Conservation (phyloP, 2,329 filamentous ascomycete genomes). For the Chalara sp. region DNA sequence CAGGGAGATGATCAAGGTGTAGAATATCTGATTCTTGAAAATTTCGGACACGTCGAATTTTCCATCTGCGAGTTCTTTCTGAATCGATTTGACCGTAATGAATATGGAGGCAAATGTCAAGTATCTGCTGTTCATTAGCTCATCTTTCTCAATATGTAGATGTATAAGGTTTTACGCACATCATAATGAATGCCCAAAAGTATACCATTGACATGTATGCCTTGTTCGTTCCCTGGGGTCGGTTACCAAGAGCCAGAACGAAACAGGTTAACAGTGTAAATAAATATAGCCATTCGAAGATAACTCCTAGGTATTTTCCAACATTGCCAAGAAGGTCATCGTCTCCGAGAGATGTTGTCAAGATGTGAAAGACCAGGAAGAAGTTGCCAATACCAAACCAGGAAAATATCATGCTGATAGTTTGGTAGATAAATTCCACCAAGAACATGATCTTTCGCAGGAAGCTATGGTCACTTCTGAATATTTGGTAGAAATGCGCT, state of each 20-base stretch:
- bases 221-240: slow-evolving; percentile 86
- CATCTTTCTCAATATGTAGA: background rate
- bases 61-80: slow-evolving; percentile 55
- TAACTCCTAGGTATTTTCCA: slow-evolving; percentile 74
- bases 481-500: slow-evolving; percentile 93
- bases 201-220: slow-evolving; percentile 97
- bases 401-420: slow-evolving; percentile 93
- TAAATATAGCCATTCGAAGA: slow-evolving; percentile 96
- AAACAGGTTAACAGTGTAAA: slow-evolving; percentile 91
- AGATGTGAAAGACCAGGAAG: slow-evolving; percentile 96
- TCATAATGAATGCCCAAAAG: slow-evolving; percentile 96
- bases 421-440: slow-evolving; percentile 90
- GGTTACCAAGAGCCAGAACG: slow-evolving; percentile 87
- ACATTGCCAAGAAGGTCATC: slow-evolving; percentile 63
- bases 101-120: slow-evolving; percentile 92
- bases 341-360: slow-evolving; percentile 77
- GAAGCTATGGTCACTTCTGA: slow-evolving; percentile 84
- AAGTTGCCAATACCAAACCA: slow-evolving; percentile 99
- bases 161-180: slow-evolving; percentile 43
- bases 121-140: slow-evolving; percentile 46
- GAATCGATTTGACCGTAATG: slow-evolving; percentile 83
- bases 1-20: slow-evolving; percentile 87
- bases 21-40: slow-evolving; percentile 84
- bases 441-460: slow-evolving; percentile 85
- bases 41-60: slow-evolving; percentile 65